These are phyloP conservation scores for Ophiostoma australiae DNA, from an alignment of 2,329 filamentous ascomycete species.

Conservation along the genomic window DNA sequence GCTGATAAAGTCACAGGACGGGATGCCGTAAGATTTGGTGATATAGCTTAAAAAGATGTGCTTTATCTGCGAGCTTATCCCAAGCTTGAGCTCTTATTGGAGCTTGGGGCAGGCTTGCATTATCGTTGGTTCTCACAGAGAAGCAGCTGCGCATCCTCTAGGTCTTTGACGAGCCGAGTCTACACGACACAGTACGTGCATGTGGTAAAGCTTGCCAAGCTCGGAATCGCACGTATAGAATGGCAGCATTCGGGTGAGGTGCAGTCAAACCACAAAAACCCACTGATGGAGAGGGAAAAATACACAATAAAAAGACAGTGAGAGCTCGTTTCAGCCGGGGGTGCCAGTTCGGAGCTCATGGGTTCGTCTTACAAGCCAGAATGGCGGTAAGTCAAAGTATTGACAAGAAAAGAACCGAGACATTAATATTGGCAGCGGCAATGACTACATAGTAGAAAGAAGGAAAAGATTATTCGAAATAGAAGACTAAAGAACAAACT, in stretches of 20 bases:
- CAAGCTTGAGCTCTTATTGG: neutral
- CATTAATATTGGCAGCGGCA: neutral
- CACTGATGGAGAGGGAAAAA: neutral
- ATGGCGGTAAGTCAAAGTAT: constrained; percentile 4
- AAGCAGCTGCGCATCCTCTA: neutral
- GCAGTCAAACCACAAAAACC: neutral
- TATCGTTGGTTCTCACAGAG: neutral
- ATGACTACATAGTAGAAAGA: neutral
- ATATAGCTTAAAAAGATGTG: neutral
- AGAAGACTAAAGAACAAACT: neutral
- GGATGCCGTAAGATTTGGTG: neutral
- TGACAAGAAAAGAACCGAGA: neutral
- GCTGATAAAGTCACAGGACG: neutral
- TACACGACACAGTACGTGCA: neutral
- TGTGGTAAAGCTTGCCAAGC: neutral
- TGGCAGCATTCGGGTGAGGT: neutral
- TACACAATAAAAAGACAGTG: neutral
- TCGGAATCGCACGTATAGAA: neutral
- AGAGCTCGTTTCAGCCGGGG: neutral
- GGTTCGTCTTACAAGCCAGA: neutral
- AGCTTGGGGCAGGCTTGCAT: too few species aligned
- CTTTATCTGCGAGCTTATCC: neutral
- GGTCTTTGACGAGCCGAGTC: neutral
- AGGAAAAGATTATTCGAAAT: neutral
- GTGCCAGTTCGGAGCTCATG: neutral